A percentile compares a stretch with the other conserved stretches of the same genome.
These are phyloP conservation scores for Monosporascus sp. DNA, from an alignment of 2,329 filamentous ascomycete species.

Conservation along the genomic window DNA sequence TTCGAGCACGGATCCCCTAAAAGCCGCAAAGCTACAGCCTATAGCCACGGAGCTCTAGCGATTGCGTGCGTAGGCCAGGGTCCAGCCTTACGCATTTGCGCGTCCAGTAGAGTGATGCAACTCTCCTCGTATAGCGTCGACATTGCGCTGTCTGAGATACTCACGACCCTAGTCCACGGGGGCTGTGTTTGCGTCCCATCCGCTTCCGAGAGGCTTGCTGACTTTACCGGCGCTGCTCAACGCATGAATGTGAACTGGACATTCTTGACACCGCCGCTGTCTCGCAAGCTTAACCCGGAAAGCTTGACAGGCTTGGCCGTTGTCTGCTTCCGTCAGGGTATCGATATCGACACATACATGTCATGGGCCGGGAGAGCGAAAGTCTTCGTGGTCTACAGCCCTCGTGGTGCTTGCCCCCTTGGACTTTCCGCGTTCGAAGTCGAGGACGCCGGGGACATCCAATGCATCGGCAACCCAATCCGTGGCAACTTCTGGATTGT, in stretches of 20 bases:
- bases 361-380: constrained; percentile 41
- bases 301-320: constrained; percentile 21
- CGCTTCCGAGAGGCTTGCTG: constrained; percentile 34
- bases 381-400: constrained; percentile 46
- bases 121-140: constrained; percentile 53
- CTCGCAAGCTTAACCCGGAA: constrained; percentile 26
- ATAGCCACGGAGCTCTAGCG: constrained; percentile 54
- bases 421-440: constrained; percentile 44
- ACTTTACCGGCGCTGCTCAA: constrained; percentile 35
- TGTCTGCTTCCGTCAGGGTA: constrained; percentile 35
- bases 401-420: constrained; percentile 45
- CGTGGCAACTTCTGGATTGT: constrained; percentile 47
- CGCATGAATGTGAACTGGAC: constrained; percentile 38
- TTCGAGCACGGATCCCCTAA: constrained; percentile 54
- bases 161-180: constrained; percentile 45
- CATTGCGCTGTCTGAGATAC: constrained; percentile 46
- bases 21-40: constrained; percentile 55
- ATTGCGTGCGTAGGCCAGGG: constrained; percentile 48
- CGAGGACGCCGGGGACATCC: constrained; percentile 28
- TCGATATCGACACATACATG: constrained; percentile 43
- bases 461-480: constrained; percentile 41
- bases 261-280: constrained; percentile 46
- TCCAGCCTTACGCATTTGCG: constrained; percentile 41
- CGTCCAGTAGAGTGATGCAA: constrained; percentile 51
- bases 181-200: constrained; percentile 46